These are phyloP conservation scores for Asclepias syriaca DNA, from an alignment of 257 asterid genomes.

Conservation along the genomic window DNA sequence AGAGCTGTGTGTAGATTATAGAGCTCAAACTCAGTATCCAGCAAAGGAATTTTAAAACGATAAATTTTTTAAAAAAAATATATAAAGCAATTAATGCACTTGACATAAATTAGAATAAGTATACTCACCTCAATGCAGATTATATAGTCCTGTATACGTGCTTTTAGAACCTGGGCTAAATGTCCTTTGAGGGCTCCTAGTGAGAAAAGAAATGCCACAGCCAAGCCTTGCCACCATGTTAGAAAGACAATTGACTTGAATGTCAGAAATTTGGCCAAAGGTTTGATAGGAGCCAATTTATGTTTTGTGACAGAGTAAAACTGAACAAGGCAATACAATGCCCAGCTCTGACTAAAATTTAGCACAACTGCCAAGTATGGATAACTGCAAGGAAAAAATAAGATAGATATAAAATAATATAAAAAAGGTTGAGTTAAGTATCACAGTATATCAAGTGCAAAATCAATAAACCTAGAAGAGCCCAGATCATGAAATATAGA, in stretches of 20 bases:
- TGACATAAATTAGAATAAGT: neutral
- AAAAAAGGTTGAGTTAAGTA: neutral
- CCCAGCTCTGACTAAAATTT: conserved; percentile 98
- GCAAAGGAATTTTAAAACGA: neutral
- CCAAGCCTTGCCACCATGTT: conserved; percentile 99
- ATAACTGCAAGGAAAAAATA: conserved; percentile 61
- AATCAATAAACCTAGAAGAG: neutral
- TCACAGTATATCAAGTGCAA: neutral
- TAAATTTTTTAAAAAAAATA: too few species aligned
- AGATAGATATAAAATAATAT: neutral
- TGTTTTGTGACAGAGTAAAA: conserved; percentile 87
- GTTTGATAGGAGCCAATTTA: conserved; percentile 87
- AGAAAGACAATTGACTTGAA: conserved; percentile 90
- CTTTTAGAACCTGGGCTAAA: conserved; percentile 65
- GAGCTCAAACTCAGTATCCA: neutral
- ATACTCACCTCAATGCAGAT: conserved; percentile 86
- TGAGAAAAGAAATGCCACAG: conserved; percentile 86
- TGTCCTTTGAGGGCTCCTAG: conserved; percentile 86
- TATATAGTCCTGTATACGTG: conserved; percentile 86
- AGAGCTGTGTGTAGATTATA: neutral
- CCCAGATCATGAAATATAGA: neutral
- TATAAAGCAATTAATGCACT: neutral
- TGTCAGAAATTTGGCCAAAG: conserved; percentile 93
- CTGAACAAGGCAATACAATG: conserved; percentile 93
- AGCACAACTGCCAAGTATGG: conserved; percentile 90